These are phyloP conservation scores for Lobosporangium transversale DNA, from an alignment of 192 early-diverging fungal species.

Conservation along the genomic window DNA sequence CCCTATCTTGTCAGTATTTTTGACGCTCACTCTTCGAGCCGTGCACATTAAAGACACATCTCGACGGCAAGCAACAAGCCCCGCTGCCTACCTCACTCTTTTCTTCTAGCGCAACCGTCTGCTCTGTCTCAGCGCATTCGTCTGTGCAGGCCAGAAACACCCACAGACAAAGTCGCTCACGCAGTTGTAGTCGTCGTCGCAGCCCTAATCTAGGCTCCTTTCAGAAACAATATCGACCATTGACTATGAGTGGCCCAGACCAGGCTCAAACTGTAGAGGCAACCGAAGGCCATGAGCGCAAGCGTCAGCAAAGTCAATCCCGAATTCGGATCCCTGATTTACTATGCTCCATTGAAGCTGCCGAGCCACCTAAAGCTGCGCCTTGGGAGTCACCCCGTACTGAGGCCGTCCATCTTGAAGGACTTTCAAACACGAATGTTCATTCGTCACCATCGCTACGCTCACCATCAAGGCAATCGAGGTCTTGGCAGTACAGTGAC, in stretches of 20 bases:
- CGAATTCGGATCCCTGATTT: conserved; percentile 29
- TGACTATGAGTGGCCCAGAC: conserved; percentile 12
- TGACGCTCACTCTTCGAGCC: too few species aligned
- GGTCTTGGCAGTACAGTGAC: background rate
- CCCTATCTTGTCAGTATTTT: too few species aligned
- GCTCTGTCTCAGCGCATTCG: too few species aligned
- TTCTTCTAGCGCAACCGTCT: too few species aligned
- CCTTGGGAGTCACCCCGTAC: conserved; percentile 16
- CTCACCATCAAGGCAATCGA: background rate
- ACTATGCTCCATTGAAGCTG: conserved; percentile 32
- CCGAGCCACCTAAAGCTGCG: conserved; percentile 3
- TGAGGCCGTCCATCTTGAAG: conserved; percentile 20
- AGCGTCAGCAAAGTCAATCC: conserved; percentile 8
- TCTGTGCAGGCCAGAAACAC: too few species aligned
- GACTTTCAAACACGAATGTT: conserved; percentile 2
- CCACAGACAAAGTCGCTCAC: too few species aligned
- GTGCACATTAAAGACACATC: too few species aligned
- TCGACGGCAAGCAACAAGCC: too few species aligned
- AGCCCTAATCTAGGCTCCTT: background rate
- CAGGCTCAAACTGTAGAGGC: conserved; percentile 14
- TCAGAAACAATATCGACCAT: background rate
- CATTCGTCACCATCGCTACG: background rate
- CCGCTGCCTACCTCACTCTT: too few species aligned
- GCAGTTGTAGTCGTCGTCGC: background rate
- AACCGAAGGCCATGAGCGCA: conserved; percentile 1